Percentiles rank a stretch among this genome's conserved stretches.
Conservation (phyloP, 306 rosid species). For the Cucumis cinereus region DNA sequence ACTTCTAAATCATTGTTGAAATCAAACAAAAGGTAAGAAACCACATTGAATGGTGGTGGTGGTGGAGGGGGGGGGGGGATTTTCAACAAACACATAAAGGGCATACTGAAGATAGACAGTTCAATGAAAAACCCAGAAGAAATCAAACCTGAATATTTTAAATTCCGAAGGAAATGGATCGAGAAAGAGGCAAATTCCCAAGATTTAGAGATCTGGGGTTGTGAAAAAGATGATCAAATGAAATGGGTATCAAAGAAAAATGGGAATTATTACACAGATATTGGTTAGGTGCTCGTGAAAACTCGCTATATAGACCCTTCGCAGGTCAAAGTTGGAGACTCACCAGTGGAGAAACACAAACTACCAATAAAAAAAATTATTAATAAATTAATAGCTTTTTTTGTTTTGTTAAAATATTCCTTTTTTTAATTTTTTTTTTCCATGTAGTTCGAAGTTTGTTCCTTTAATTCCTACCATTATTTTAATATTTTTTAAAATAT, state of each 20-base stretch:
- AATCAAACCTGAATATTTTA: background rate
- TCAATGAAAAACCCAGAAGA: background rate
- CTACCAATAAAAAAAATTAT: too few relatives aligned
- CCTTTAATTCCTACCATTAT: too few relatives aligned
- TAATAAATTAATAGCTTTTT: too few relatives aligned
- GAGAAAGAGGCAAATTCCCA: background rate
- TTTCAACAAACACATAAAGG: background rate
- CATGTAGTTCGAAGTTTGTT: too few relatives aligned
- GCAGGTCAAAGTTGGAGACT: slow-evolving; percentile 1
- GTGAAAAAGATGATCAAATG: background rate
- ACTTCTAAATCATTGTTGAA: background rate
- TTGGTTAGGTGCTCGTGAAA: background rate
- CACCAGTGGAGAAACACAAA: too few relatives aligned
- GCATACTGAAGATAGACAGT: background rate
- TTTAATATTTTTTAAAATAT: too few relatives aligned
- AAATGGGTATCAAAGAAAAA: background rate
- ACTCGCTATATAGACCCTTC: background rate
- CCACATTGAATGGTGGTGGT: too few relatives aligned
- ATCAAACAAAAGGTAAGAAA: background rate
- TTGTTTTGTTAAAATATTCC: too few relatives aligned
- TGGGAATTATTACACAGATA: background rate
- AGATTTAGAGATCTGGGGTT: background rate
- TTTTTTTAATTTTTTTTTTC: too few relatives aligned
- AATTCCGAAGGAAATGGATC: background rate
- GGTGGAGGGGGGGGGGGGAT: background rate